Percentiles rank a stretch among this genome's conserved stretches.
These are phyloP conservation scores for Auxenochlorella protothecoides DNA, from an alignment of 139 green algal species.

Conservation along the genomic window DNA sequence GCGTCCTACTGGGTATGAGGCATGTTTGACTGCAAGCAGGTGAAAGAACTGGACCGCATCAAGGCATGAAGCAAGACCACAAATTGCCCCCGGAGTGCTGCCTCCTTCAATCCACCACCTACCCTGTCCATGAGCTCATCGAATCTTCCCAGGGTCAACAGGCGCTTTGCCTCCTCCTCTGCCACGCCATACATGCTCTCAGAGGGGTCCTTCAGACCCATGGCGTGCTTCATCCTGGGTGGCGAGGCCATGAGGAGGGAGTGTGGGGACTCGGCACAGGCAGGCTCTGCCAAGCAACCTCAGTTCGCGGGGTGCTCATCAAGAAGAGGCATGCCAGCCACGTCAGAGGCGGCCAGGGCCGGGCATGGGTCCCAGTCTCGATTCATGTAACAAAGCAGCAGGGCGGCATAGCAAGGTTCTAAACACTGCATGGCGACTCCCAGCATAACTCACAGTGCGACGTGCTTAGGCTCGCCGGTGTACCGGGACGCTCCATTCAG, in stretches of 20 bases:
- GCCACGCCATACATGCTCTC: conserved; percentile 11
- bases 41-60: neutral
- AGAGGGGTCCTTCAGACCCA: neutral
- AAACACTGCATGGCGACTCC: neutral
- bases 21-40: too few relatives aligned
- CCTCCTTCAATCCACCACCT: too few relatives aligned
- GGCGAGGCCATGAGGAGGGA: neutral
- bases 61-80: neutral
- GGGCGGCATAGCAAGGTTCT: too few relatives aligned
- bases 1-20: too few relatives aligned
- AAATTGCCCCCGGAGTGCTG: conserved; percentile 14
- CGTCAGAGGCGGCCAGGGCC: too few relatives aligned
- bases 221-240: conserved; percentile 4
- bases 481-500: conserved; percentile 1
- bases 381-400: too few relatives aligned
- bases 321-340: too few relatives aligned
- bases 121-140: conserved; percentile 35
- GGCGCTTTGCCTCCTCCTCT: conserved; percentile 15
- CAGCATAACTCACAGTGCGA: conserved; percentile 20
- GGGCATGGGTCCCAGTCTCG: too few relatives aligned
- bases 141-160: conserved; percentile 11
- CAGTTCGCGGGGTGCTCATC: neutral
- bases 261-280: neutral
- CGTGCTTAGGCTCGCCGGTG: conserved; percentile 20
- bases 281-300: neutral